These are phyloP conservation scores for Eucalyptus tenuipes DNA, from an alignment of 345 rosid genomes.

Conservation along the genomic window DNA sequence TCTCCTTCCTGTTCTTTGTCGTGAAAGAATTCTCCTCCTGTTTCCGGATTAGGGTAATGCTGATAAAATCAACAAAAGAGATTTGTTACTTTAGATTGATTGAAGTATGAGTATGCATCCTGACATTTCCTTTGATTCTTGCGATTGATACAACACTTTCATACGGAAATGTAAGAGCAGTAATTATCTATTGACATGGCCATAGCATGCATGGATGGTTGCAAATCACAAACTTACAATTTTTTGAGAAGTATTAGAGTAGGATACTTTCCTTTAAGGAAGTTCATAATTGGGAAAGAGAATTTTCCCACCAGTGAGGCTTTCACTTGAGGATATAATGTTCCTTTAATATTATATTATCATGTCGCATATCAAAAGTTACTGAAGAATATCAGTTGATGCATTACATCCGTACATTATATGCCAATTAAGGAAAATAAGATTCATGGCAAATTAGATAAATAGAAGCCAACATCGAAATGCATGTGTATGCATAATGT, in stretches of 20 bases:
- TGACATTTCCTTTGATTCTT: background rate
- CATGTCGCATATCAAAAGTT: background rate
- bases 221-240: background rate
- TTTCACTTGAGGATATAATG: background rate
- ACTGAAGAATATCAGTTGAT: background rate
- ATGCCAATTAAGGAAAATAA: background rate
- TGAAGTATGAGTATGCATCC: background rate
- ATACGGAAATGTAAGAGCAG: background rate
- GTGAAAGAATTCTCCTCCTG: background rate
- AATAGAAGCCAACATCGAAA: background rate
- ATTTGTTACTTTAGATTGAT: background rate
- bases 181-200: background rate
- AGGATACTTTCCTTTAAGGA: background rate
- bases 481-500: background rate
- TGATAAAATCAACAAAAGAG: background rate
- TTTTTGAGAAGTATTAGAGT: background rate
- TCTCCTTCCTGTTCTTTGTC: background rate
- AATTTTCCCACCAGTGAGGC: background rate
- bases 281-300: background rate
- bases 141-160: background rate
- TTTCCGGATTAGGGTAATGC: background rate
- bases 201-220: background rate
- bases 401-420: background rate
- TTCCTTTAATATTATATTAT: background rate
- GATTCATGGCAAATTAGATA: background rate